phyloP scores from a whole-genome alignment of 441 rosid species.

The Populus tomentosa region DNA sequence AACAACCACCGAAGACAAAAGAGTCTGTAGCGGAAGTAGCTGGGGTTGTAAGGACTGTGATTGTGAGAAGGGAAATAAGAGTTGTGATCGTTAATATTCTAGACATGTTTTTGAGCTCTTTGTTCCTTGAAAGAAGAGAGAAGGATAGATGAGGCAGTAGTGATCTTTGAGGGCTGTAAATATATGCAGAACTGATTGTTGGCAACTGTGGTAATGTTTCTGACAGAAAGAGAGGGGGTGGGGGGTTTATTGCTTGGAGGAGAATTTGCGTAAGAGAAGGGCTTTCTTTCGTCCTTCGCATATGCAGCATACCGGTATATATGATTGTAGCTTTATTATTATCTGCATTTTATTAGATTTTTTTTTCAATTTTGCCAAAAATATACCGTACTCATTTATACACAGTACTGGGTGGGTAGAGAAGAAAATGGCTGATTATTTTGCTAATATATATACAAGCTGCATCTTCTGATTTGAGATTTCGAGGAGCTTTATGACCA shows the following conservation, averaged over 20 bases:
- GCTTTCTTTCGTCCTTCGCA: not conserved
- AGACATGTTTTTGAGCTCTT: slow-evolving; percentile 19
- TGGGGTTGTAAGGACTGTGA: slow-evolving; percentile 11
- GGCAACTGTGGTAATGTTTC: not conserved
- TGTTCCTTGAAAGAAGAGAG: not conserved
- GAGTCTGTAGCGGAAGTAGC: slow-evolving; percentile 33
- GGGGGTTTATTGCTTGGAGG: slow-evolving; percentile 35
- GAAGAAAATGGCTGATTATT: too few species aligned
- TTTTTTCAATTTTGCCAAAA: not conserved
- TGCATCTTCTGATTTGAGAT: too few species aligned
- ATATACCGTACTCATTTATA: not conserved
- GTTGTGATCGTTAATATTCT: slow-evolving; percentile 29
- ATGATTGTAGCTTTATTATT: not conserved
- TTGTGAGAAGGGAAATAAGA: not conserved
- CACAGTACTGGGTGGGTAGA: not conserved
- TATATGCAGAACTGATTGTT: not conserved
- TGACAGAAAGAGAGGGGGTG: slow-evolving; percentile 5
- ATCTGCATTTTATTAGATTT: not conserved
- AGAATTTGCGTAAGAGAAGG: slow-evolving; percentile 51
- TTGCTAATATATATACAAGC: too few species aligned
- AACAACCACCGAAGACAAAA: slow-evolving; percentile 70
- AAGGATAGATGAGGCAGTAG: not conserved
- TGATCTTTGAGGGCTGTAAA: not conserved
- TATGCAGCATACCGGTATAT: not conserved
- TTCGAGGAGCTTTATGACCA: too few species aligned